A percentile compares a stretch with the other conserved stretches of the same genome.
Conservation (phyloP, 2,329 filamentous ascomycete genomes). For the Amauroascus niger region DNA sequence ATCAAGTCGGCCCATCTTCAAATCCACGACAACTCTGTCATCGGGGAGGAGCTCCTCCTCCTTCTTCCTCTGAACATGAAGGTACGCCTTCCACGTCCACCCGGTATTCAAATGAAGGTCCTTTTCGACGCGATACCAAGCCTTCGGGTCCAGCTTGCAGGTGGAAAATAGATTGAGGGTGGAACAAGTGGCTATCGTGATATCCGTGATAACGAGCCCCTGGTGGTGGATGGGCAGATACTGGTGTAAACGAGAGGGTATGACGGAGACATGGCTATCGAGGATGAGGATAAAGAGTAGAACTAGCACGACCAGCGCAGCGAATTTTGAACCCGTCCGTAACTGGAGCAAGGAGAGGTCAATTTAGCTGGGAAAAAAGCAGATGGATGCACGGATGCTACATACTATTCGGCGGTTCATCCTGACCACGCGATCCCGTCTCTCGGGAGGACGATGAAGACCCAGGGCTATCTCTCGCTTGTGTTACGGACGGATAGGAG, state of each 20-base stretch:
- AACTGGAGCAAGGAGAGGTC: slow-evolving; percentile 33
- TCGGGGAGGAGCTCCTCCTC: slow-evolving; percentile 68
- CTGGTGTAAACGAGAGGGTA: slow-evolving; percentile 75
- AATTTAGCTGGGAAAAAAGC: slow-evolving; percentile 11
- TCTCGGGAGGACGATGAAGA: neutral
- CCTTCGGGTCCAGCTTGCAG: slow-evolving; percentile 60
- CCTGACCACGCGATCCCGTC: slow-evolving; percentile 18
- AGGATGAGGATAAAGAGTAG: slow-evolving; percentile 68
- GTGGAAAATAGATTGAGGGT: slow-evolving; percentile 62
- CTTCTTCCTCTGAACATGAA: slow-evolving; percentile 73
- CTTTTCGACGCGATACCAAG: slow-evolving; percentile 81
- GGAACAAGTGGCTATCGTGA: slow-evolving; percentile 68
- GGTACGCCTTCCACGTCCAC: slow-evolving; percentile 66
- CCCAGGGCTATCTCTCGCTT: slow-evolving; percentile 7
- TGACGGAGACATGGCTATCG: slow-evolving; percentile 78
- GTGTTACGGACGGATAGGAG: neutral
- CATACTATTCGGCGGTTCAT: slow-evolving; percentile 39
- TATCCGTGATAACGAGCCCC: slow-evolving; percentile 75
- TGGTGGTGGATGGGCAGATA: slow-evolving; percentile 79
- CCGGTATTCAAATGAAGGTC: slow-evolving; percentile 70
- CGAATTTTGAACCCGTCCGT: slow-evolving; percentile 64
- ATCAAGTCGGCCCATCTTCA: slow-evolving; percentile 63
- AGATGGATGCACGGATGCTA: neutral
- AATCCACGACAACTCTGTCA: slow-evolving; percentile 70
- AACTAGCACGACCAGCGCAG: slow-evolving; percentile 54